Evolutionary conservation across 2,329 filamentous ascomycete species (phyloP), one percentile per base, ranked within the genome.

Genomic region (Neonectria magnoliae): DNA sequence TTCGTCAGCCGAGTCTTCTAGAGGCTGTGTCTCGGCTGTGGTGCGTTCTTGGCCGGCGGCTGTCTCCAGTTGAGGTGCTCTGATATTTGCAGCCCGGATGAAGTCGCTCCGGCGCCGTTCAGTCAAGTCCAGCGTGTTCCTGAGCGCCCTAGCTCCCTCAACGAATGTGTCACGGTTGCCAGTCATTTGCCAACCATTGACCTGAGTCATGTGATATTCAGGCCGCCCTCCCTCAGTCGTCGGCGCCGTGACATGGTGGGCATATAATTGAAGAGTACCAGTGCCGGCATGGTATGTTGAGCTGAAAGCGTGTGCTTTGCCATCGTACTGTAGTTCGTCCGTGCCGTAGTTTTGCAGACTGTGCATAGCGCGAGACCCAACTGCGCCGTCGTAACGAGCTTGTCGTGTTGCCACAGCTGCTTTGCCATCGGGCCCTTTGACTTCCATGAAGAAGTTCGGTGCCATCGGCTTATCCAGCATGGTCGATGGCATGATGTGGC

Each of bases 401-500:
- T 82, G 79, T 33, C 76, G 73, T 50, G 14, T 69, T 13, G 74
- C 77, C 5, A 79, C 77, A 6, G 61, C 73, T 36, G 33, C 11
- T 14, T 14, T 72, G 6, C 77, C 77, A 59, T 77, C 59, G 8
- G 76, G 79, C 1, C 76, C 78, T 63, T 83, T 83, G 0, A 69
- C 76, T 56, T 78, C 78, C 0, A 83, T 18, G 61, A 83, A 83
- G 62, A 82, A 80, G 69, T 83, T 82, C 2, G 79, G 80, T 36
- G 69, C 73, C 8, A 78, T 62, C 1, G 78, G 79, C 60, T 71
- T 72, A 52, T 73, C 67, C 16, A 55, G 36, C 53, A 71, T 68
- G 22, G 68, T 73, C 22, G 75, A 77, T 16, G 78, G 79, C 29
- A 78, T 69, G 41, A 80, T 77, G 27, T 73, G 65, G 31, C 53